Conservation (phyloP, 1,284 basidiomycete genomes). For the Inonotus obliquus region DNA sequence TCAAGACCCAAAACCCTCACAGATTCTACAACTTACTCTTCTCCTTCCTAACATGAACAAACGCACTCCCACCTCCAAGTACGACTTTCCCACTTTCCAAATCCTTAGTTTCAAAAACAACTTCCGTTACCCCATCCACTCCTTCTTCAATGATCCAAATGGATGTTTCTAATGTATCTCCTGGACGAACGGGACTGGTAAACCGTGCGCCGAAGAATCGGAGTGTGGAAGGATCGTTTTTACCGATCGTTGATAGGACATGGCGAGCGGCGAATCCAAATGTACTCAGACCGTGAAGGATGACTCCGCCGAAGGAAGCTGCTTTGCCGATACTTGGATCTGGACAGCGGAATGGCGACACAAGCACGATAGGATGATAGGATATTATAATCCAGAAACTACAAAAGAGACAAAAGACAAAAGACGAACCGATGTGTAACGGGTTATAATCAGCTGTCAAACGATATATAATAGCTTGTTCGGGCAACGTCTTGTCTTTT, state of each 20-base stretch:
- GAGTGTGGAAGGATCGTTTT: conserved; percentile 54
- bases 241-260: conserved; percentile 57
- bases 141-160: conserved; percentile 73
- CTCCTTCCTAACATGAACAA: conserved; percentile 45
- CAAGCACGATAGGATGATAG: neutral
- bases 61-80: conserved; percentile 53
- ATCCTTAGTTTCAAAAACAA: conserved; percentile 71
- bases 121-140: conserved; percentile 60
- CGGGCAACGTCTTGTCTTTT: conserved; percentile 62
- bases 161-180: conserved; percentile 71
- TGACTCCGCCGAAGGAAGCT: conserved; percentile 74
- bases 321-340: conserved; percentile 67
- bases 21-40: conserved; percentile 46
- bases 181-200: conserved; percentile 76
- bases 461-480: conserved; percentile 76
- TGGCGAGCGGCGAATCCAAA: conserved; percentile 77
- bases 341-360: conserved; percentile 24
- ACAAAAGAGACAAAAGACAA: neutral
- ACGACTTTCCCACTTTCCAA: conserved; percentile 64
- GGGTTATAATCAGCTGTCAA: conserved; percentile 85
- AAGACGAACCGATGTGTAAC: conserved; percentile 66
- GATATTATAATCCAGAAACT: neutral
- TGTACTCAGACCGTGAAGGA: conserved; percentile 77
- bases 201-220: conserved; percentile 69
- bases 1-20: neutral